phyloP scores from a whole-genome alignment of 1,284 basidiomycete species.

The Ustilago tritici region DNA sequence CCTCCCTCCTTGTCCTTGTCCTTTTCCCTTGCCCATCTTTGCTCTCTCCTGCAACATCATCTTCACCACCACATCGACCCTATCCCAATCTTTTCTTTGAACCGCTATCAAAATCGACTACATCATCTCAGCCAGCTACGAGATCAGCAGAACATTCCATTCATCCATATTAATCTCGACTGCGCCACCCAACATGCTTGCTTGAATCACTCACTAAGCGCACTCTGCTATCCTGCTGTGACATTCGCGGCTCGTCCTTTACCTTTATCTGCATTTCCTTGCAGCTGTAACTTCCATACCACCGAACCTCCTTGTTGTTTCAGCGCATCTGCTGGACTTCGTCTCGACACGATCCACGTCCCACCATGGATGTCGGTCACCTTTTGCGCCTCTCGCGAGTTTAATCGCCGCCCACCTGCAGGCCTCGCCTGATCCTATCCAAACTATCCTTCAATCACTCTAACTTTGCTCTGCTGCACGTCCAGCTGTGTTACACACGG shows the following conservation, averaged over 20 bases:
- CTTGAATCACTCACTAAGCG: constrained; percentile 9
- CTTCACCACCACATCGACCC: neutral
- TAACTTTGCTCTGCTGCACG: constrained; percentile 1
- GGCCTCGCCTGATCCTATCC: constrained; percentile 3
- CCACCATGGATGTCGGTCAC: constrained; percentile 50
- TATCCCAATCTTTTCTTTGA: too few species aligned
- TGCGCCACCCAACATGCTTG: constrained; percentile 23
- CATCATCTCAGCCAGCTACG: constrained; percentile 6
- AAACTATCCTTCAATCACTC: neutral
- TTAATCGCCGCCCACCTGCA: constrained; percentile 29
- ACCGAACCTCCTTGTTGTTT: constrained; percentile 15
- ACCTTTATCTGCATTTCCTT: constrained; percentile 13
- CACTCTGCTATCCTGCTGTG: neutral
- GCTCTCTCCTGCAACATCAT: neutral
- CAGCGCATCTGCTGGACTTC: constrained; percentile 15
- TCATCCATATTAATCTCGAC: neutral
- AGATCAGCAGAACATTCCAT: too few species aligned
- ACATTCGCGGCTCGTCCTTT: constrained; percentile 8
- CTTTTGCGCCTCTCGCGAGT: constrained; percentile 25
- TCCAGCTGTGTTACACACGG: constrained; percentile 9
- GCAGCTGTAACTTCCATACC: constrained; percentile 26
- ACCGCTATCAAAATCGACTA: too few species aligned
- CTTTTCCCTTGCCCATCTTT: neutral
- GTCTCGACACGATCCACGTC: constrained; percentile 24
- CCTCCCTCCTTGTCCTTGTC: neutral